Evolutionary conservation across 306 rosid genomes (phyloP).

Genomic region (Quercus bicolor): DNA sequence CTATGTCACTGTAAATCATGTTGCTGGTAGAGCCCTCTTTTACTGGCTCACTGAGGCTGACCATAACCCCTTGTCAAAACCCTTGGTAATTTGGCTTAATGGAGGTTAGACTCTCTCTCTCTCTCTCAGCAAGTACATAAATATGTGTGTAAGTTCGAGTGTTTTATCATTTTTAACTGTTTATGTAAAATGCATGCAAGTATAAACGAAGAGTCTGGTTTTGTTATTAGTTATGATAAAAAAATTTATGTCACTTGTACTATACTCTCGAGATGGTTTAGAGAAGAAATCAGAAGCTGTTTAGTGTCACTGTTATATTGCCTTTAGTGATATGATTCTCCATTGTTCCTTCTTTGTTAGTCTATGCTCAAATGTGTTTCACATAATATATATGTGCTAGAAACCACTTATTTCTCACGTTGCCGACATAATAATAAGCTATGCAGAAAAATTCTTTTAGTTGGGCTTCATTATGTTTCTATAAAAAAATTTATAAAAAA

Average conservation of each 20-base stretch:
- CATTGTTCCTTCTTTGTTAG: not conserved
- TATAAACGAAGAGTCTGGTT: not conserved
- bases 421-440: not conserved
- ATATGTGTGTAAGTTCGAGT: not conserved
- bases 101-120: slow-evolving; percentile 55
- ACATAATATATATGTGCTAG: too few relatives aligned
- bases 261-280: not conserved
- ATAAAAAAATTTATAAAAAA: too few relatives aligned
- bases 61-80: slow-evolving; percentile 49
- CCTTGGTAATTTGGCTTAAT: slow-evolving; percentile 93
- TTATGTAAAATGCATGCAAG: not conserved
- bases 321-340: not conserved
- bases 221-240: not conserved
- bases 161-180: not conserved
- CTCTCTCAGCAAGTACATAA: not conserved
- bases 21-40: slow-evolving; percentile 90
- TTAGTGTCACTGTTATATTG: slow-evolving; percentile 27
- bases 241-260: not conserved
- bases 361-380: not conserved
- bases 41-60: slow-evolving; percentile 96
- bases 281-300: not conserved
- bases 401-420: not conserved
- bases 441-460: not conserved
- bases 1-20: slow-evolving; percentile 71
- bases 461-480: not conserved